Base-by-base conservation (phyloP, 139 green algal genomes). In the Pycnococcus provasolii region DNA sequence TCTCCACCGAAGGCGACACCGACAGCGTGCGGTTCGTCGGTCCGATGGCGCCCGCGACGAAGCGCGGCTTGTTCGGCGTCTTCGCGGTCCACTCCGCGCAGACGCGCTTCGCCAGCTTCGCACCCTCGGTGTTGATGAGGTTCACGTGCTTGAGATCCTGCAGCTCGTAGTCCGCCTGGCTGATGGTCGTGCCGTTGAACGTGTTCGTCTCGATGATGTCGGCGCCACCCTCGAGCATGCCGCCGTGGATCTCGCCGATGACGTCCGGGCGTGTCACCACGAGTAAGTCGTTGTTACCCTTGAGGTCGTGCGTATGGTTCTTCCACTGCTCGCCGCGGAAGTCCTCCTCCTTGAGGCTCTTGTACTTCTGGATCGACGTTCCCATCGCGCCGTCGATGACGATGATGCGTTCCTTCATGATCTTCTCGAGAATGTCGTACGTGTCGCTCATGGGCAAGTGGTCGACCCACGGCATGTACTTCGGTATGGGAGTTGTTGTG, bases 131-230 rank as follows among this genome's bases (percentile, higher is more conserved):
- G 79, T 98, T 98, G 86, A 97, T 97, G 11, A 87, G 67, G 44
- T 73, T 68, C 67, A 97, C 91, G 79, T 96, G 90, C 66, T 91
- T 84, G 8, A 77, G 45, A 9, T 74, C 81, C 66, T 97, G 84
- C 66, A 98, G 85, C 9, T 85, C 70, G 70, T 98, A 98, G 77
- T 98, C 92, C 2, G 81, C 84, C 84, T 96, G 90, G 52, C 81
- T 88, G 76, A 95, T 94, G 50, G 70, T 84, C 39, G 88, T 95
- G 48, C 87, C 89, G 66, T 95, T 97, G 87, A 98, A 98, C 43
- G 92, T 97, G 85, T 98, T 97, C 65, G 92, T 97, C 82, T 98
- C 92, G 47, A 98, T 88, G 76, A 98, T 96, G 82, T 98, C 92
- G 7, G 92, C 89, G 2, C 91, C 91, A 9, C 62, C 86, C 52